Evolutionary conservation across 108 stramenopile species (phyloP), one percentile per base, ranked within the genome.

Genomic region (Nannochloropsis oceanica): DNA sequence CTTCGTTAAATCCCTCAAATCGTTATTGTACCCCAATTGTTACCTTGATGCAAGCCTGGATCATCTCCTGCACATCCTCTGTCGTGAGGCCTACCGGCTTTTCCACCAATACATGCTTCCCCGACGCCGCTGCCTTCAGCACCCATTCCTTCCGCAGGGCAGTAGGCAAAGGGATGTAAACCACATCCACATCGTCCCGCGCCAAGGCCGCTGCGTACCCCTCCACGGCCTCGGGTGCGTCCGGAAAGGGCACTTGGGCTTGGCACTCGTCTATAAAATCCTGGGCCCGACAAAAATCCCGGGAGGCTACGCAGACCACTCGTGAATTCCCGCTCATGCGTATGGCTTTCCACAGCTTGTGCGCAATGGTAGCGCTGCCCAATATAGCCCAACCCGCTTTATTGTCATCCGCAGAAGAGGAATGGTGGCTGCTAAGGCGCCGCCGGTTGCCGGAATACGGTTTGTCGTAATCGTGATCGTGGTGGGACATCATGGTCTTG

Each of bases 151-250:
- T 13, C 80, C 86, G 88, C 25, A 86, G 20, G 18, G 44, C 42
- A 20, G 88, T 89, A 5, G 88, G 88, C 34, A 89, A 80, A 20
- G 88, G 88, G 18, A 86, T 43, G 81, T 89, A 89, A 2, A 89
- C 88, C 18, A 79, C 85, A 8, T 89, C 80, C 22, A 89, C 43
- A 11, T 81, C 84, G 59, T 73, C 59, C 9, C 59, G 18, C 5
- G 59, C 59, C 2, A 73, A 73, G 22, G 59, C 59, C 59, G 9
- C 59, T 8, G 18, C 59, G n/a, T 73, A 73, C 7, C 59, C 59
- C 9, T 73, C 59, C 59, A 73, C 59, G n/a, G 59, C 59, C 10
- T 73, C 59, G n/a, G 59, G 59, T 73, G 59, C 59, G 18, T 73
- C 22, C 18, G 59, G 59, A 73, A 73, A 73, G n/a, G 59, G 59